Conservation (phyloP, 2,329 filamentous ascomycete genomes). For the Penicillium sp. region DNA sequence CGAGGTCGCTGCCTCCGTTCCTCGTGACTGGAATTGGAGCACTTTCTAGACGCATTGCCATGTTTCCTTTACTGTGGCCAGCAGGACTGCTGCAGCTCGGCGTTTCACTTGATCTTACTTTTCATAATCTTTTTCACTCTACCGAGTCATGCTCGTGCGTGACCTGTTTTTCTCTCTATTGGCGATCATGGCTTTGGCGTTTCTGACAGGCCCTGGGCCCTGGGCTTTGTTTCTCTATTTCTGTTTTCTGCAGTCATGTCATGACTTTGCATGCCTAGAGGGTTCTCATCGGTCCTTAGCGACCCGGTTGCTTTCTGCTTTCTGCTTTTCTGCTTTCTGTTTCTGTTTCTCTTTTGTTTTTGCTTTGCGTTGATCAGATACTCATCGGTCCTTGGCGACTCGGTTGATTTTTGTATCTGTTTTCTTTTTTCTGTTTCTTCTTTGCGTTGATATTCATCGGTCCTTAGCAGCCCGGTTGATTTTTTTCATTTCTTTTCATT, state of each 20-base stretch:
- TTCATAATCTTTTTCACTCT: background rate
- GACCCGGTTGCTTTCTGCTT: background rate
- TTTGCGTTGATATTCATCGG: background rate
- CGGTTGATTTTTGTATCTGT: background rate
- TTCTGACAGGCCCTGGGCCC: background rate
- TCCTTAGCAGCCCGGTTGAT: conserved; percentile 1
- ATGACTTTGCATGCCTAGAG: conserved; percentile 1
- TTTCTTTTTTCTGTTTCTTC: background rate
- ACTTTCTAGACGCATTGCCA: conserved; percentile 43
- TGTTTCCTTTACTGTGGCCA: conserved; percentile 7
- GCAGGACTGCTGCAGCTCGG: conserved; percentile 13
- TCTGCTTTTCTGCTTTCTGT: too few species aligned
- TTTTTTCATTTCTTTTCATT: background rate
- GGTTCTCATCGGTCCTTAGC: background rate
- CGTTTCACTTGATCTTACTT: conserved; percentile 3
- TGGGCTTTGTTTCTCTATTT: conserved; percentile 2
- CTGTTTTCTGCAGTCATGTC: background rate
- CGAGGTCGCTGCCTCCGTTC: conserved; percentile 48
- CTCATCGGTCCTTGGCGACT: background rate
- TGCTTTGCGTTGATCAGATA: background rate
- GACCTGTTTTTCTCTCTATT: conserved; percentile 4
- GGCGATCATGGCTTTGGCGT: conserved; percentile 16
- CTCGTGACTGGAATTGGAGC: conserved; percentile 55
- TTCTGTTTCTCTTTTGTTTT: background rate
- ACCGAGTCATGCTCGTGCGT: background rate